Conservation (phyloP, 73 alveolate genomes). For the Paramecium bursaria region DNA sequence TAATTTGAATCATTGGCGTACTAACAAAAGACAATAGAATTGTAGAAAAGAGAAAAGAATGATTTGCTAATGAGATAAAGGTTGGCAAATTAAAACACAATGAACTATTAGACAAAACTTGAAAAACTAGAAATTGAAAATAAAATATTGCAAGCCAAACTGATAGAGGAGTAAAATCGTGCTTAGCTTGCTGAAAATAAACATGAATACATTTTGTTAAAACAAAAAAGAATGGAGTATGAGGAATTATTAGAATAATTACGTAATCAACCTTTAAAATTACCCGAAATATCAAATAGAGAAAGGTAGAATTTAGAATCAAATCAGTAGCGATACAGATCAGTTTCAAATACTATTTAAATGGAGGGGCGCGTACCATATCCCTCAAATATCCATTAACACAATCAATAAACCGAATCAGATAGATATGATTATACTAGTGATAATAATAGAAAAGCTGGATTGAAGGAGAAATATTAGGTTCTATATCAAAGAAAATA, state of each 20-base stretch:
- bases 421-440: background rate
- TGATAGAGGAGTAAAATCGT: constrained; percentile 11
- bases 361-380: too few species aligned
- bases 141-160: constrained; percentile 21
- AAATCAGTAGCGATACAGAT: too few species aligned
- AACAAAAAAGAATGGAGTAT: constrained; percentile 10
- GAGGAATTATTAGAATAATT: background rate
- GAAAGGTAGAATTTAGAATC: too few species aligned
- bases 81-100: background rate
- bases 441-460: background rate
- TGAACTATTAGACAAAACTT: background rate
- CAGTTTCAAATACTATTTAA: too few species aligned
- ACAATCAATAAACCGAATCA: background rate
- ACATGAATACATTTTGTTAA: background rate
- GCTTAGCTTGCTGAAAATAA: constrained; percentile 13
- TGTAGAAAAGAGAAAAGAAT: background rate
- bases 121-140: background rate
- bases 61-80: constrained; percentile 2
- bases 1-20: too few species aligned
- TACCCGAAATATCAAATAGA: too few species aligned
- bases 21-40: background rate
- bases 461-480: background rate
- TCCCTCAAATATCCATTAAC: too few species aligned
- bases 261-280: background rate
- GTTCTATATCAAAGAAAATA: too few species aligned